Evolutionary conservation across 1,139 yeast genomes (phyloP).

Genomic region (Yueomyces sp.): DNA sequence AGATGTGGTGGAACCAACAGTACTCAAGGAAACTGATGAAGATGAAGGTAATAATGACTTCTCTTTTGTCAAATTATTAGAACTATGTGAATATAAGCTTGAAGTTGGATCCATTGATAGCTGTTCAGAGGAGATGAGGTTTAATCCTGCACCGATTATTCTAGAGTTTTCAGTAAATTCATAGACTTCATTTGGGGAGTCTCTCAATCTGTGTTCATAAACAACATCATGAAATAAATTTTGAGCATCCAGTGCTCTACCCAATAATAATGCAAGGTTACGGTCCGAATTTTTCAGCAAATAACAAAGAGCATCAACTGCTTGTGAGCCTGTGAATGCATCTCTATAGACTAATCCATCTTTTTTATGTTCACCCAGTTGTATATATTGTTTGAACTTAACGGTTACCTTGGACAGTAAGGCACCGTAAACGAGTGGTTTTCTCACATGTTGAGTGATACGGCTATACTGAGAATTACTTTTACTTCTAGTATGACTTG

Average conservation of each 20-base stretch:
- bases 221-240: slow-evolving; percentile 92
- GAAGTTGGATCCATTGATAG: neutral
- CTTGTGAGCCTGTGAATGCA: slow-evolving; percentile 89
- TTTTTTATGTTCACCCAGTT: slow-evolving; percentile 68
- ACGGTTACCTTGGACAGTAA: slow-evolving; percentile 74
- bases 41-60: neutral
- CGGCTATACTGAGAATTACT: slow-evolving; percentile 4
- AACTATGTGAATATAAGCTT: neutral
- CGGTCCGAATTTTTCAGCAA: slow-evolving; percentile 86
- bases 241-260: slow-evolving; percentile 90
- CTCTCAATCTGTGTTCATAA: slow-evolving; percentile 84
- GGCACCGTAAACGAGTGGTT: slow-evolving; percentile 60
- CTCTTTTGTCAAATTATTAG: neutral
- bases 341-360: slow-evolving; percentile 93
- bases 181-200: slow-evolving; percentile 76
- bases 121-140: slow-evolving; percentile 5
- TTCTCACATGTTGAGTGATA: slow-evolving; percentile 3
- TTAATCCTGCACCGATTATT: slow-evolving; percentile 17
- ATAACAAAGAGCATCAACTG: slow-evolving; percentile 77
- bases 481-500: slow-evolving; percentile 9
- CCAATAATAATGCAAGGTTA: slow-evolving; percentile 74
- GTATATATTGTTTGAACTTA: slow-evolving; percentile 58
- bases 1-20: neutral
- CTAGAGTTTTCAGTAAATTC: slow-evolving; percentile 53
- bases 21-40: neutral